These are phyloP conservation scores for Globisporangium rhizosaccharum DNA, from an alignment of 352 stramenopile genomes.

Conservation along the genomic window DNA sequence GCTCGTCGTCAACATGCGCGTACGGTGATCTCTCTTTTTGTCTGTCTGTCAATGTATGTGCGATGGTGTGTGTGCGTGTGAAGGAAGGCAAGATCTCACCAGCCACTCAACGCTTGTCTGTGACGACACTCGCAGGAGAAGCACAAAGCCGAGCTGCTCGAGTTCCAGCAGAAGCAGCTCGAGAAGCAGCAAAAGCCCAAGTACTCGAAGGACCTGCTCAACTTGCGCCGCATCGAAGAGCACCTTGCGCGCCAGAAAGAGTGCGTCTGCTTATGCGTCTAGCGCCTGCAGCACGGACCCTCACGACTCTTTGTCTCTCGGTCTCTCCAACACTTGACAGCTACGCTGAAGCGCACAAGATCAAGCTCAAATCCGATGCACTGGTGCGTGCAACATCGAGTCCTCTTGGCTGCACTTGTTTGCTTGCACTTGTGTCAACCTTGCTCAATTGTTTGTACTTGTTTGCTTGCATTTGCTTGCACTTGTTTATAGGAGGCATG, in stretches of 20 bases:
- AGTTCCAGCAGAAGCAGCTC: constrained; percentile 91
- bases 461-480: not conserved
- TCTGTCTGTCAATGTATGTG: no score
- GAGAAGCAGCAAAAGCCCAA: constrained; percentile 90
- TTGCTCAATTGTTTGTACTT: not conserved
- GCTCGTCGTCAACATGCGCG: constrained; percentile 89
- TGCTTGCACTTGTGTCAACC: not conserved
- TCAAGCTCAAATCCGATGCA: constrained; percentile 94
- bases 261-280: constrained; percentile 21
- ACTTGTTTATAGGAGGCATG: constrained; percentile 66
- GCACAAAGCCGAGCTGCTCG: constrained; percentile 84
- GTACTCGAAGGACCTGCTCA: constrained; percentile 93
- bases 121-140: constrained; percentile 32
- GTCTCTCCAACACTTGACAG: constrained; percentile 17
- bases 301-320: not conserved
- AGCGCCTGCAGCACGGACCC: not conserved
- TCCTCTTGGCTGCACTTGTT: not conserved
- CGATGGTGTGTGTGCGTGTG: not conserved
- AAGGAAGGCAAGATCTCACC: not conserved
- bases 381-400: constrained; percentile 23
- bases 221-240: constrained; percentile 91
- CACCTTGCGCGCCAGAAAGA: constrained; percentile 88
- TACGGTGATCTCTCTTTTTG: constrained; percentile 2
- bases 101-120: no score
- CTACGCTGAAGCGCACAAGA: constrained; percentile 95